Conservation (phyloP, 768 basidiomycete species). For the Panellus pusillus region DNA sequence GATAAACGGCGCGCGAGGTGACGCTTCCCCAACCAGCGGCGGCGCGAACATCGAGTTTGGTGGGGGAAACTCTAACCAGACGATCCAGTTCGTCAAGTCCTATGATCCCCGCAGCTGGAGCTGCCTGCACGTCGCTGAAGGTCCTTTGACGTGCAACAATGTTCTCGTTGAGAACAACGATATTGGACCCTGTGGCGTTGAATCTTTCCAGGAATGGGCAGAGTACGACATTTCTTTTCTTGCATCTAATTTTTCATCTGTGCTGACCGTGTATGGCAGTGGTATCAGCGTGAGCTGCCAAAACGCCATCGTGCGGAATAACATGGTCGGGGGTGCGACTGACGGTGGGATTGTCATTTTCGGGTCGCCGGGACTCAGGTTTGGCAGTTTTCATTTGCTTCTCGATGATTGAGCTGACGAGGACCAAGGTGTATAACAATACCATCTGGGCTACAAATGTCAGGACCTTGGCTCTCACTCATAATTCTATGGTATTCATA, state of each 20-base stretch:
- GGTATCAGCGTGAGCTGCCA: conserved; percentile 75
- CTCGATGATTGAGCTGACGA: too few relatives aligned
- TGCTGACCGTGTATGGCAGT: background rate
- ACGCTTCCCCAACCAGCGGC: conserved; percentile 51
- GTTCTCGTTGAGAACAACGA: conserved; percentile 77
- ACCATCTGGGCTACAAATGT: conserved; percentile 73
- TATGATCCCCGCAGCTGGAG: conserved; percentile 82
- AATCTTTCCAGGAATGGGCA: conserved; percentile 71
- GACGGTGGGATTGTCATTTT: conserved; percentile 83
- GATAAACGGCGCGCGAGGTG: conserved; percentile 73
- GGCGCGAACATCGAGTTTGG: conserved; percentile 88
- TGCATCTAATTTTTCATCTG: too few relatives aligned
- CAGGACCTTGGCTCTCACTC: conserved; percentile 24
- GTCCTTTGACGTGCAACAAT: conserved; percentile 62
- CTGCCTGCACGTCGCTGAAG: conserved; percentile 77
- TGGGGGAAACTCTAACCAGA: conserved; percentile 66
- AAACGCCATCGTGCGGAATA: conserved; percentile 62
- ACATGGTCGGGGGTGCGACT: conserved; percentile 69
- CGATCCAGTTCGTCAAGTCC: conserved; percentile 75
- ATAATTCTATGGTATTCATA: conserved; percentile 3
- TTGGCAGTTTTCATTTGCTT: too few relatives aligned
- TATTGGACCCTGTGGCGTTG: conserved; percentile 74
- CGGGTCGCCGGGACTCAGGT: conserved; percentile 66
- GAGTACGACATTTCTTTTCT: conserved; percentile 32
- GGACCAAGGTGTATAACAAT: conserved; percentile 59